A percentile compares a stretch with the other conserved stretches of the same genome.
Evolutionary conservation across 805 yeast genomes (phyloP).

Genomic region (Kodamaea leandrae): DNA sequence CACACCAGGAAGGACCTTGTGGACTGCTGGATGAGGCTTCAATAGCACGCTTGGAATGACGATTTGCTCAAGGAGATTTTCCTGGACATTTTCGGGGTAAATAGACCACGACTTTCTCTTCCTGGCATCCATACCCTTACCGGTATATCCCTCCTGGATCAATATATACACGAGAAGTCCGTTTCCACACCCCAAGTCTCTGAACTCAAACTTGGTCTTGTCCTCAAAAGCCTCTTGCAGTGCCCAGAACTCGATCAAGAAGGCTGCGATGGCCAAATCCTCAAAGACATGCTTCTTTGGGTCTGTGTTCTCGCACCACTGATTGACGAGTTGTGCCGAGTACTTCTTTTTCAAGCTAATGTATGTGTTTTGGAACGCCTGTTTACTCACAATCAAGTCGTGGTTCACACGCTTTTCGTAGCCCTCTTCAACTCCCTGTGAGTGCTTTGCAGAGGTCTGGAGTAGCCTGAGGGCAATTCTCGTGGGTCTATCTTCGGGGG

Average conservation of each 20-base stretch:
- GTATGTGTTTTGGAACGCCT: constrained; percentile 78
- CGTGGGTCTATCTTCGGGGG: constrained; percentile 57
- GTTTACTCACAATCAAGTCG: constrained; percentile 80
- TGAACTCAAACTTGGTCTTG: constrained; percentile 56
- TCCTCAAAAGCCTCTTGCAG: constrained; percentile 40
- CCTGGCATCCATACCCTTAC: constrained; percentile 87
- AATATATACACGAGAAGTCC: constrained; percentile 80
- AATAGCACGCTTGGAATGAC: constrained; percentile 74
- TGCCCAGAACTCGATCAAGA: constrained; percentile 82
- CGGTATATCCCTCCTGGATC: constrained; percentile 73
- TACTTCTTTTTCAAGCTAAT: constrained; percentile 78
- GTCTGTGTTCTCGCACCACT: constrained; percentile 93
- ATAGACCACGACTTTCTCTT: constrained; percentile 82
- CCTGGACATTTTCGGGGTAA: constrained; percentile 65
- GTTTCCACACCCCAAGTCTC: constrained; percentile 95
- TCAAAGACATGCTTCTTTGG: constrained; percentile 95
- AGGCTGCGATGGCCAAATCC: constrained; percentile 94
- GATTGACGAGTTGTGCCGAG: constrained; percentile 68
- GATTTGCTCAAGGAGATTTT: constrained; percentile 66
- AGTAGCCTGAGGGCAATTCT: constrained; percentile 80
- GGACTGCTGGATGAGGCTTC: constrained; percentile 65
- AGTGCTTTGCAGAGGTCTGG: constrained; percentile 79
- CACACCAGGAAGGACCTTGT: constrained; percentile 50
- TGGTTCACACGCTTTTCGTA: constrained; percentile 87
- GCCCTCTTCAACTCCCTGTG: constrained; percentile 78